These are phyloP conservation scores for Closterium sp. DNA, from an alignment of 139 green algal genomes.

Conservation along the genomic window DNA sequence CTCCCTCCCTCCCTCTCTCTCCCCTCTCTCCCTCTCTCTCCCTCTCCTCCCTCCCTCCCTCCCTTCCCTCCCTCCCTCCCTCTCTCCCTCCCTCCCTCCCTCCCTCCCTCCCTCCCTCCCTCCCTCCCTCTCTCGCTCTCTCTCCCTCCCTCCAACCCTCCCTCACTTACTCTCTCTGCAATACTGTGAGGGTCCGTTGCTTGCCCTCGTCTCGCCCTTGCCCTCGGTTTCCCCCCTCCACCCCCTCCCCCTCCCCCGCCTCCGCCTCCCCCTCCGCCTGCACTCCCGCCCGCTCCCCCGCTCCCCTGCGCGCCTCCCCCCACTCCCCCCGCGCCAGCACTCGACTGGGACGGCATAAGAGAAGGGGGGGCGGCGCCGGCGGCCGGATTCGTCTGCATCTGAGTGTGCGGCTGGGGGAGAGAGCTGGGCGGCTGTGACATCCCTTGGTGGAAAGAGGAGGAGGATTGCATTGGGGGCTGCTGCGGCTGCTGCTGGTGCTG, in stretches of 20 bases:
- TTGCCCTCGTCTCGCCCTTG: conserved; percentile 24
- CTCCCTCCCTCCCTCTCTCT: too few species aligned
- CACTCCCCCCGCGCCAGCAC: neutral
- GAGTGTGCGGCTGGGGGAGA: neutral
- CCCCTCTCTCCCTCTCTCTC: too few species aligned
- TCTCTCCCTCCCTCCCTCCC: neutral
- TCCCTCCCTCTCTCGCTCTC: neutral
- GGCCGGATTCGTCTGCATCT: neutral
- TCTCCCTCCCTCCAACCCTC: neutral
- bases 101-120: neutral
- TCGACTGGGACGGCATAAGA: conserved; percentile 2
- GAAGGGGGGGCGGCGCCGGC: neutral
- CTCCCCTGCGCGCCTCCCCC: neutral
- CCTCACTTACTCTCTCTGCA: conserved; percentile 26
- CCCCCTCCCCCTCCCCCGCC: neutral
- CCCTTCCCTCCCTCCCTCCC: neutral
- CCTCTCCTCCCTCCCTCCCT: too few species aligned
- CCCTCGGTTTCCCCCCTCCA: conserved; percentile 1
- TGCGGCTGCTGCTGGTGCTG: neutral
- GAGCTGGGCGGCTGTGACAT: neutral
- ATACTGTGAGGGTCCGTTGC: conserved; percentile 36
- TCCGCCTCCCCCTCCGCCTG: neutral
- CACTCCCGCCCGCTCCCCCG: neutral
- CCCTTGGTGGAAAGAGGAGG: neutral
- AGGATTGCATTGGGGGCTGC: neutral